Evolutionary conservation across 495 filamentous ascomycete genomes (phyloP), one percentile per base, ranked within the genome.

Genomic region (Lindgomyces ingoldianus): DNA sequence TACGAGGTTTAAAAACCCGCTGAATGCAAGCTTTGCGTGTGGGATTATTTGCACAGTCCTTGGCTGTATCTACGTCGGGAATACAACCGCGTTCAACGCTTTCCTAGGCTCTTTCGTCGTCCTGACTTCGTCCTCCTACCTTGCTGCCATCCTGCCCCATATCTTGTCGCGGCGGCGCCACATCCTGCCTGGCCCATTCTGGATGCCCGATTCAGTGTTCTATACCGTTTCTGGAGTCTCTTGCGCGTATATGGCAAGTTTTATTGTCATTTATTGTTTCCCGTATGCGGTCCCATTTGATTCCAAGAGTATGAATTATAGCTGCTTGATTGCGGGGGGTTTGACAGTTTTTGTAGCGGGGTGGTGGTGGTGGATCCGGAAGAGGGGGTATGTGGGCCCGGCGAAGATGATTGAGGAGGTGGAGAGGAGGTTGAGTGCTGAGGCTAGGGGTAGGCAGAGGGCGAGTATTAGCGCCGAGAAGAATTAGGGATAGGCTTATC

Each of bases 21-120:
- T 91, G 53, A 82, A 84, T 56, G 83, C 90, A 0, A 91, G 88
- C 0, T 59, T 93, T 12, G 81, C 84, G 12, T 84, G 86, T 60
- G 85, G 83, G 1, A 60, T 79, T 26, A 65, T 91, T 22, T 80
- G 81, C 44, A 90, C 88, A 9, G 75, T 84, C 50, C 79, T 96
- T 4, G 91, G 87, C 11, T 85, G 83, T 63, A 91, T 94, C 67
- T 89, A 89, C 33, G 78, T 94, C 3, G 89, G 88, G 19, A 85
- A 78, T 45, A 80, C 80, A 0, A 89, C 88, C 0, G 91, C 91
- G 0, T 96, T 96, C 78, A 80, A 81, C 39, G 88, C 88, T 60
- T 83, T 94, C 4, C 85, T 90, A 1, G 88, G 87, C 1, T 85
- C 81, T 0, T 93, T 91, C 72, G 84, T 92, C 68, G 84, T 91